Evolutionary conservation across 306 rosid species (phyloP).

Genomic region (Oemleria cerasiformis): DNA sequence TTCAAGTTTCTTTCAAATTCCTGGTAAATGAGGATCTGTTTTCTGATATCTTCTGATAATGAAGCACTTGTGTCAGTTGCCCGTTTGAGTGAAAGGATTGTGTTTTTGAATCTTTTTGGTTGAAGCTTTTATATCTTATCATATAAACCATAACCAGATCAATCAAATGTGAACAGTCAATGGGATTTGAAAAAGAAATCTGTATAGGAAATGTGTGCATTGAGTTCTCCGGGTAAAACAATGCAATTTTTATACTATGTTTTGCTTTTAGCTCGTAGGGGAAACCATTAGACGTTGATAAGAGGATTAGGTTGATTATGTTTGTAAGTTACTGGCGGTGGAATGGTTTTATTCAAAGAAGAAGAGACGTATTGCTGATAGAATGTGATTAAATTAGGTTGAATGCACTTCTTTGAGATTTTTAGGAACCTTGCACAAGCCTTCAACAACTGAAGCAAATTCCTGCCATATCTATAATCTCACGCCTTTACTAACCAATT

Average conservation of each 20-base stretch:
- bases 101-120: not conserved
- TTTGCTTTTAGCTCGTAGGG: not conserved
- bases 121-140: not conserved
- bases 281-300: not conserved
- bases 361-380: not conserved
- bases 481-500: not conserved
- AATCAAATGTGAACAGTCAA: not conserved
- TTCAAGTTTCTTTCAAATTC: not conserved
- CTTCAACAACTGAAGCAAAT: not conserved
- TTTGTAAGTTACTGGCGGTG: not conserved
- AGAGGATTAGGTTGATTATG: not conserved
- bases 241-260: not conserved
- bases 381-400: not conserved
- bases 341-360: not conserved
- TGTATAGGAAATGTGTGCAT: not conserved
- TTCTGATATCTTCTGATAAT: not conserved
- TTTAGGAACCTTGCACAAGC: not conserved
- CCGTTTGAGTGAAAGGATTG: not conserved
- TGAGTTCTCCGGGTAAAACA: not conserved
- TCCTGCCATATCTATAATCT: not conserved
- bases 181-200: not conserved
- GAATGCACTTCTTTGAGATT: not conserved
- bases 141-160: not conserved
- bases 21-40: not conserved
- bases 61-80: not conserved